A percentile compares a stretch with the other conserved stretches of the same genome.
Conservation (phyloP, 306 rosid genomes). For the Sophora flavescens region DNA sequence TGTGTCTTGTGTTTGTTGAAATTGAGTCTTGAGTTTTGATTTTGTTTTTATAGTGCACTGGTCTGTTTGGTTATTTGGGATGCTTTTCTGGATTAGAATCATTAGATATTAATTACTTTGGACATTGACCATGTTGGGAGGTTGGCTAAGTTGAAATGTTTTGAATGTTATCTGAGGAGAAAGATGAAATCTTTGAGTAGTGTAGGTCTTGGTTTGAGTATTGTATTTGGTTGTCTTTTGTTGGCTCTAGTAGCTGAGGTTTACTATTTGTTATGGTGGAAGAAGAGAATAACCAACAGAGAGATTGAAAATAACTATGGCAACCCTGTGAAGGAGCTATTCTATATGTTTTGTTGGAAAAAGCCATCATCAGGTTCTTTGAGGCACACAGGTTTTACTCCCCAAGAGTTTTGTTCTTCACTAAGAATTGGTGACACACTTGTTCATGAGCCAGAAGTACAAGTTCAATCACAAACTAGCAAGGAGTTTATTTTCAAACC, state of each 20-base stretch:
- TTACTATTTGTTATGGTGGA: constrained; percentile 95
- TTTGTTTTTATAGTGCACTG: constrained; percentile 10
- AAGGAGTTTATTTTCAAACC: constrained; percentile 73
- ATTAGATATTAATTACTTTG: background rate
- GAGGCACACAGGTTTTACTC: constrained; percentile 65
- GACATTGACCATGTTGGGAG: constrained; percentile 31
- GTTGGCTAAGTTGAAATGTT: constrained; percentile 31
- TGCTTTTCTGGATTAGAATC: constrained; percentile 22
- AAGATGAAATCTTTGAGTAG: constrained; percentile 93
- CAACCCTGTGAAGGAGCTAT: constrained; percentile 76
- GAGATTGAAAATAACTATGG: constrained; percentile 73
- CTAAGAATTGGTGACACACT: constrained; percentile 63
- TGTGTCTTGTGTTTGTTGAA: constrained; percentile 43
- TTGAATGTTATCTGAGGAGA: constrained; percentile 61
- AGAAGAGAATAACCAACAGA: constrained; percentile 79
- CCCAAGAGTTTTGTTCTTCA: constrained; percentile 66
- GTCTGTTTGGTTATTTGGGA: constrained; percentile 17
- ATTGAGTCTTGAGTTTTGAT: constrained; percentile 39
- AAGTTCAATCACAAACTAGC: constrained; percentile 56
- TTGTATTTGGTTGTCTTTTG: constrained; percentile 86
- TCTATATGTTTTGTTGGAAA: constrained; percentile 94
- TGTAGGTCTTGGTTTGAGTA: constrained; percentile 94
- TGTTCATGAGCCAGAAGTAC: constrained; percentile 63
- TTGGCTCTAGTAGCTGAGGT: constrained; percentile 95
- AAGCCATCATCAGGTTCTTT: constrained; percentile 69